Base-by-base conservation (phyloP, 2,329 filamentous ascomycete genomes). In the Ophiostoma fasciatum region DNA sequence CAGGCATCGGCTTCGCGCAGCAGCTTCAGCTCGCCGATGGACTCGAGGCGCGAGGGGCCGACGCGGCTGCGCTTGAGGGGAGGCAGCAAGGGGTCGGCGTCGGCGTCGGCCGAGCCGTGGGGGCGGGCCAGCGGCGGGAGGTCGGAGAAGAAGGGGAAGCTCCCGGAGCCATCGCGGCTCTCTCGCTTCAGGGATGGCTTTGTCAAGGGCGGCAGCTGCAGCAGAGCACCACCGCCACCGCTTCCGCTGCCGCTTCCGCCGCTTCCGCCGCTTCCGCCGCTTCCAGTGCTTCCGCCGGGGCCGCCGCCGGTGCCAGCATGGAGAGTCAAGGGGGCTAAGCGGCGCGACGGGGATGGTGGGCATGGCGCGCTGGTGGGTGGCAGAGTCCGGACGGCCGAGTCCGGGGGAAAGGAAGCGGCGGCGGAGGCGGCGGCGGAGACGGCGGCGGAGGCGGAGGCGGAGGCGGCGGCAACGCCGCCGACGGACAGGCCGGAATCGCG, bases 21-120 rank as follows among this genome's bases (percentile, higher is more conserved):
- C 8, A 73, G 56, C 28, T 59, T 60, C 4, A 74, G 58, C 49
- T 73, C 69, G 28, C 63, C 67, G 31, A 74, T 73, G 14, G 69
- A 73, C 46, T 72, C 61, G 2, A 74, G 53, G 18, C 66, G 62
- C 26, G 64, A 61, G 42, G 67, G 66, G 4, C 64, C 66, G 21
- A 65, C 59, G 29, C 66, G 60, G 36, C 62, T 67, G 42, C 62
- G 58, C 49, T 71, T 71, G 37, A 73, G 46, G 4, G 69, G 69
- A 7, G 69, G 69, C 3, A 74, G 54, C 28, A 69, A 51, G 14
- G 66, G 60, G 37, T 73, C 67, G 26, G 59, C 54, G 31, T 68
- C 64, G 2, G 61, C 54, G 35, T 69, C 66, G 9, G 57, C 50
- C 6, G 61, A 62, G 21, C 53, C 56, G 39, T 61, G 56, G 10